Base-by-base conservation (phyloP, 139 green algal genomes). In the Coelastrella sp. region DNA sequence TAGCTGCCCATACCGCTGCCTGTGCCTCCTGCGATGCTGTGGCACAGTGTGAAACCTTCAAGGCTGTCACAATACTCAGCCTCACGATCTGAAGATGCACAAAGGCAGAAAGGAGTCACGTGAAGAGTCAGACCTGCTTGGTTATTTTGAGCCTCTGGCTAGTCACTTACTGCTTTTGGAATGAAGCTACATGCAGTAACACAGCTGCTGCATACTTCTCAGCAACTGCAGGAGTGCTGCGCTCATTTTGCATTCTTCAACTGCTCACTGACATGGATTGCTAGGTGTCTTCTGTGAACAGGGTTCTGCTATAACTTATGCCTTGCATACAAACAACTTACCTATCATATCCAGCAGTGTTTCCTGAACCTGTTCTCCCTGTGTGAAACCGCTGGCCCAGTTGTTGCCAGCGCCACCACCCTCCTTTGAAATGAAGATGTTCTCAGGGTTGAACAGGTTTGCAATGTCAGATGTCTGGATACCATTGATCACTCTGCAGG, bases 401-500 rank as follows among this genome's bases (percentile, higher is more conserved):
- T 99, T 99, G 94, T 99, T 99, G 19, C 98, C 98, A 15, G 98
- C 98, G 22, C 98, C 98, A 58, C 98, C 98, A 14, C 98, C 98
- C 85, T 99, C 95, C 59, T 97, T 95, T 6, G 96, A 96, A 25
- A 99, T 91, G 91, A 98, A 99, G 1, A 99, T 93, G 91, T 99
- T 99, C 92, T 99, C 98, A 5, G 97, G 96, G 93, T 99, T 99
- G 95, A 99, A 99, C 84, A 99, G 94, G 92, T 97, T 97, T 19
- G 94, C 91, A 78, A 99, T 96, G 80, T 99, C 98, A 6, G 93
- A 96, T 56, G 97, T 98, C 90, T 99, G 98, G 85, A 99, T 99
- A 85, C 92, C 82, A 81, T 99, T 99, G 91, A 99, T 99, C 0
- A 99, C 98, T 17, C 98, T 98, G 94, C 82, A 87, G 10, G 68